Conservation (phyloP, 768 basidiomycete species). For the Glaciozyma martinii region DNA sequence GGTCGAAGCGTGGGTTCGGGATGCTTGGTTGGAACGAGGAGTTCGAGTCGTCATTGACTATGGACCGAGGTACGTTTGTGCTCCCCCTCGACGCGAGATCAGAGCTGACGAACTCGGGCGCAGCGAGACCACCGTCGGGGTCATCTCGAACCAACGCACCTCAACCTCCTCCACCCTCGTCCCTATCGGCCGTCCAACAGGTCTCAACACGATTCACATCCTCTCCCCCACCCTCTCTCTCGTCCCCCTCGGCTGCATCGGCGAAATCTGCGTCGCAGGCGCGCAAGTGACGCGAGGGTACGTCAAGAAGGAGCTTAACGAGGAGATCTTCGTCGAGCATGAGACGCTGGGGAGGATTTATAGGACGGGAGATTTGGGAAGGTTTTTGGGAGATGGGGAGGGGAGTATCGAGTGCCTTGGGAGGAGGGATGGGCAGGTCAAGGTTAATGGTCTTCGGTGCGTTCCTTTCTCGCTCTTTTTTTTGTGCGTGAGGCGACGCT, state of each 20-base stretch:
- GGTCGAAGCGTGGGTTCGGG: slow-evolving; percentile 24
- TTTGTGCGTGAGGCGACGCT: too few relatives aligned
- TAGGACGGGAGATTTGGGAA: slow-evolving; percentile 24
- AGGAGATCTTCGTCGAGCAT: slow-evolving; percentile 14
- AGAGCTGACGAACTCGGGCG: background rate
- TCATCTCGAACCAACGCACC: slow-evolving; percentile 27
- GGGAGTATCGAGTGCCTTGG: slow-evolving; percentile 27
- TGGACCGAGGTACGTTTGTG: slow-evolving; percentile 20
- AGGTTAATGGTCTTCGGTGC: slow-evolving; percentile 28
- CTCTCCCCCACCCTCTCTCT: slow-evolving; percentile 4
- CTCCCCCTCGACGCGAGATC: background rate
- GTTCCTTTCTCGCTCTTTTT: background rate
- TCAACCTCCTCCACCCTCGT: background rate
- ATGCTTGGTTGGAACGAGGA: slow-evolving; percentile 25
- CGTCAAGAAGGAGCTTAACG: slow-evolving; percentile 22
- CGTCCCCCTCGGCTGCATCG: slow-evolving; percentile 24
- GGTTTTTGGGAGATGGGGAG: slow-evolving; percentile 20
- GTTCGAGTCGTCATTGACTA: slow-evolving; percentile 29
- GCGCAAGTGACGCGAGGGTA: slow-evolving; percentile 27
- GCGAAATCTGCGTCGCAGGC: slow-evolving; percentile 29
- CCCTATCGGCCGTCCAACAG: slow-evolving; percentile 26
- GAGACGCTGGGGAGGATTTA: slow-evolving; percentile 11
- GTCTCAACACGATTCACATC: slow-evolving; percentile 15
- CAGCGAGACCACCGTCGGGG: slow-evolving; percentile 31
- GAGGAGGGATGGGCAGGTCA: slow-evolving; percentile 28